phyloP scores from a whole-genome alignment of 345 rosid genomes.

The Microcos paniculata region DNA sequence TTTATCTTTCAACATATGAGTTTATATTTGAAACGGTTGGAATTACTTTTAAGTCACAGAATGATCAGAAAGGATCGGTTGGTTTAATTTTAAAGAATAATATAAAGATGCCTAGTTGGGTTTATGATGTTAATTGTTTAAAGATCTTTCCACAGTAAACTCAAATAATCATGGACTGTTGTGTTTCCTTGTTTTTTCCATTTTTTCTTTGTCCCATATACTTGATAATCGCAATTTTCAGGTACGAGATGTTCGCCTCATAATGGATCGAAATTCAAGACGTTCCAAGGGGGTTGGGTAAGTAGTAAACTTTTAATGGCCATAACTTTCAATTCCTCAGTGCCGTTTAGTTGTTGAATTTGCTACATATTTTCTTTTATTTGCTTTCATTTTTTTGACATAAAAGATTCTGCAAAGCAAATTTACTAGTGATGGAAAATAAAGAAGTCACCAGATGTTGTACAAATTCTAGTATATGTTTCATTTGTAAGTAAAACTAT shows the following conservation, averaged over 20 bases:
- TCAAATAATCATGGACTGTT: neutral
- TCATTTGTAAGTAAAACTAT: neutral
- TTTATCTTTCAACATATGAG: neutral
- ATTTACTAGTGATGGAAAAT: neutral
- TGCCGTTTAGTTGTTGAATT: neutral
- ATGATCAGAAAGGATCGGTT: neutral
- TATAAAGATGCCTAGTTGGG: too few relatives aligned
- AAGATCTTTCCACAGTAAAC: neutral
- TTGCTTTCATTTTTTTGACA: neutral
- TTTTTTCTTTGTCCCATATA: conserved; percentile 1
- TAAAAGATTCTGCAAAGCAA: too few relatives aligned
- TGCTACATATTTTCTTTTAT: neutral
- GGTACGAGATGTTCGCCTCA: conserved; percentile 97
- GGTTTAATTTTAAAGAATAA: neutral
- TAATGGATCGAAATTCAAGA: conserved; percentile 97
- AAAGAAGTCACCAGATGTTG: neutral
- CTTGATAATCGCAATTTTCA: conserved; percentile 33
- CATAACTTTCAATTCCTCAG: neutral
- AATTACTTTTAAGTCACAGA: neutral
- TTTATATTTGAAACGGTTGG: neutral
- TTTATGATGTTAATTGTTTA: neutral
- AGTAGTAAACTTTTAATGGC: conserved; percentile 20
- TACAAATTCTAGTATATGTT: neutral
- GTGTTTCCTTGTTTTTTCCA: neutral
- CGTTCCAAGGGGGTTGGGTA: conserved; percentile 97